Percentiles rank a stretch among this genome's conserved stretches.
These are phyloP conservation scores for Phytophthora chlamydospora DNA, from an alignment of 352 stramenopile species.

Conservation along the genomic window DNA sequence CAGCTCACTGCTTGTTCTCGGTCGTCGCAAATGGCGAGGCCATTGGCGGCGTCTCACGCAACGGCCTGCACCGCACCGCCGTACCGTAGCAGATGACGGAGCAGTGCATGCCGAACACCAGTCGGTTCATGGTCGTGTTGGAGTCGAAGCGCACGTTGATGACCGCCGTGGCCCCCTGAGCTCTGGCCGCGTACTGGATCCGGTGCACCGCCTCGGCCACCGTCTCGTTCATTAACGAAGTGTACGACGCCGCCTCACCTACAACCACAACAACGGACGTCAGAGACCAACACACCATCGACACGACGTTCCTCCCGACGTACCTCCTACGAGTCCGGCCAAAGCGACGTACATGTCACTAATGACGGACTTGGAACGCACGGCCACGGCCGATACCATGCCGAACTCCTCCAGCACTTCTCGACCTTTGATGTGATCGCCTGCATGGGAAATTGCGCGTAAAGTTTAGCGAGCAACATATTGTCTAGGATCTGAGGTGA, in stretches of 20 bases:
- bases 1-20: constrained; percentile 18
- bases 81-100: constrained; percentile 84
- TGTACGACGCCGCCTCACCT: constrained; percentile 80
- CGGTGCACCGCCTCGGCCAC: constrained; percentile 79
- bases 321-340: constrained; percentile 68
- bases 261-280: not conserved
- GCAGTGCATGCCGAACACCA: constrained; percentile 85
- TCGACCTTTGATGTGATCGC: constrained; percentile 68
- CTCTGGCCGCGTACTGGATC: constrained; percentile 74
- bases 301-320: not conserved
- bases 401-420: constrained; percentile 80
- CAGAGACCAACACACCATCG: not conserved
- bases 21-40: constrained; percentile 14
- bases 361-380: constrained; percentile 84
- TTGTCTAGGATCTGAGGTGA: not conserved
- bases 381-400: constrained; percentile 73
- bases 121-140: constrained; percentile 87
- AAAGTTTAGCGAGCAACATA: too few relatives aligned
- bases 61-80: constrained; percentile 64
- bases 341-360: constrained; percentile 85
- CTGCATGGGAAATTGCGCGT: constrained; percentile 31
- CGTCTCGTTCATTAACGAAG: constrained; percentile 85
- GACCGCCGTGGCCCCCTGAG: constrained; percentile 74
- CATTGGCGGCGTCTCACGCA: constrained; percentile 14
- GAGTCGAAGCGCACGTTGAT: constrained; percentile 85